Evolutionary conservation across 2,329 filamentous ascomycete species (phyloP).

Genomic region (Incumbomyces lentus): DNA sequence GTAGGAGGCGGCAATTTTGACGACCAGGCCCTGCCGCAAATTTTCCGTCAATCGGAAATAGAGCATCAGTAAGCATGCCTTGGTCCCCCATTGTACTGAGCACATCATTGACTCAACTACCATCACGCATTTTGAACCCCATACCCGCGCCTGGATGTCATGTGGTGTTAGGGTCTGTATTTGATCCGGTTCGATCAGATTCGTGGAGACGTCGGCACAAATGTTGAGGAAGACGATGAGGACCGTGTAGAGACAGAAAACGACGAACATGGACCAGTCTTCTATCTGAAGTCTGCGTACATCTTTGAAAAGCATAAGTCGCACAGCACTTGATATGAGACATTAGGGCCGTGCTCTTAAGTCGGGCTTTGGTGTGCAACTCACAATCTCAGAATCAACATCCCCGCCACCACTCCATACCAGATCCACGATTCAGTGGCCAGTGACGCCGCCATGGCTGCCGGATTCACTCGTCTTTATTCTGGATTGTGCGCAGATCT

Average conservation of each 20-base stretch:
- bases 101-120: slow-evolving; percentile 45
- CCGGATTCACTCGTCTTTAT: not conserved
- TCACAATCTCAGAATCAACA: slow-evolving; percentile 18
- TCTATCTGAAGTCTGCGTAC: slow-evolving; percentile 39
- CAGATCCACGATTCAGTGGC: slow-evolving; percentile 22
- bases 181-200: slow-evolving; percentile 32
- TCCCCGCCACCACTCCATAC: slow-evolving; percentile 15
- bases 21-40: slow-evolving; percentile 26
- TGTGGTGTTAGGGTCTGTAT: slow-evolving; percentile 36
- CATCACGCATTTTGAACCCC: slow-evolving; percentile 46
- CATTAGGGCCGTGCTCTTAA: not conserved
- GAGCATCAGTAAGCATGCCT: slow-evolving; percentile 43
- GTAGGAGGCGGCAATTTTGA: slow-evolving; percentile 35
- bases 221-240: slow-evolving; percentile 36
- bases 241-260: slow-evolving; percentile 34
- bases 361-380: not conserved
- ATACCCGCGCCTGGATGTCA: slow-evolving; percentile 34
- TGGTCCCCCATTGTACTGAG: slow-evolving; percentile 43
- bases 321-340: slow-evolving; percentile 8
- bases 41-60: slow-evolving; percentile 42
- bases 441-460: slow-evolving; percentile 15
- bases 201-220: slow-evolving; percentile 34
- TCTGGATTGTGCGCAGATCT: too few relatives aligned
- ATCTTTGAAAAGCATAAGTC: slow-evolving; percentile 17
- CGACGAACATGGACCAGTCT: slow-evolving; percentile 48